Evolutionary conservation across 208 protist genomes (phyloP).

Genomic region (Naegleria gruberi): DNA sequence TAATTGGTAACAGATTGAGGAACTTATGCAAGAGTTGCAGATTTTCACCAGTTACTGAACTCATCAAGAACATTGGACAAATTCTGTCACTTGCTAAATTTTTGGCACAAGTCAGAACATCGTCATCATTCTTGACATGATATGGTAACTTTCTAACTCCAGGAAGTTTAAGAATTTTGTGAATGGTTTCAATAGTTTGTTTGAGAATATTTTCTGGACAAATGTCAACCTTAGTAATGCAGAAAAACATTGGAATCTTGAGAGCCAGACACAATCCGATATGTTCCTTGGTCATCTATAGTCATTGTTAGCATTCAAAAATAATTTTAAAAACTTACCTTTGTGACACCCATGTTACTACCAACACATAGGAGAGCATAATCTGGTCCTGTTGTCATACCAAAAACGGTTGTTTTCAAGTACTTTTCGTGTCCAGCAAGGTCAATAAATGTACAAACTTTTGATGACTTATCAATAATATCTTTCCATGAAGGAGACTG

Average conservation of each 20-base stretch:
- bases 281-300: constrained; percentile 92
- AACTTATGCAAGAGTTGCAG: constrained; percentile 69
- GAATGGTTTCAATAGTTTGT: constrained; percentile 69
- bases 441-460: constrained; percentile 92
- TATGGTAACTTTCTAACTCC: constrained; percentile 83
- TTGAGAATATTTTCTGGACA: constrained; percentile 77
- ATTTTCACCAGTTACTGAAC: constrained; percentile 83
- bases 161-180: constrained; percentile 82
- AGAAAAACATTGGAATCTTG: constrained; percentile 86
- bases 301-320: constrained; percentile 43
- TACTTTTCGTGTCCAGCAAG: constrained; percentile 94
- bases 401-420: constrained; percentile 92
- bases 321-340: not conserved
- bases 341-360: constrained; percentile 49
- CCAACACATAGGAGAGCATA: constrained; percentile 84
- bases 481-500: constrained; percentile 52
- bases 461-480: constrained; percentile 63
- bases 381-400: constrained; percentile 91
- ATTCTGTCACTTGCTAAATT: constrained; percentile 74
- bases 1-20: constrained; percentile 75
- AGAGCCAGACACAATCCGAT: constrained; percentile 89
- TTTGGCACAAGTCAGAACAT: constrained; percentile 80
- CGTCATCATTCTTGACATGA: constrained; percentile 64
- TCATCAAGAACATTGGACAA: constrained; percentile 77
- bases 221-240: constrained; percentile 91